These are phyloP conservation scores for Xylaria palmicola DNA, from an alignment of 495 filamentous ascomycete genomes.

Conservation along the genomic window DNA sequence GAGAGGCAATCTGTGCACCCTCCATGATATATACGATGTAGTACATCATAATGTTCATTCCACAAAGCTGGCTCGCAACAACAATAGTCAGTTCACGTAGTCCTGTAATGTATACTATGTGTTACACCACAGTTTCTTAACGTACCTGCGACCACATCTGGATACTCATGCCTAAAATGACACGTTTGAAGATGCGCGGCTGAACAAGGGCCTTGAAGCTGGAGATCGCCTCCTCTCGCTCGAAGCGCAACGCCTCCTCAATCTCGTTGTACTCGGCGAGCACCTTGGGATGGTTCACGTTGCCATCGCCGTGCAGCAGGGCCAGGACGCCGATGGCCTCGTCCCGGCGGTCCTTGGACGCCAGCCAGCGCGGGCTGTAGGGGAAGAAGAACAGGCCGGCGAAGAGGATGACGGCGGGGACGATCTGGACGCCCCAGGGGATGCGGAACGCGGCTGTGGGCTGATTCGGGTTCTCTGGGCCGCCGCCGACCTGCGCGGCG, in stretches of 20 bases:
- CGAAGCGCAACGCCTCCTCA: slow-evolving; percentile 61
- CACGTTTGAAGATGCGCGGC: slow-evolving; percentile 65
- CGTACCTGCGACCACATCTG: slow-evolving; percentile 65
- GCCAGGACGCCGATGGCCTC: slow-evolving; percentile 65
- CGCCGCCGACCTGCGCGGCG: slow-evolving; percentile 60
- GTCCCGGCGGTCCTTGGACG: slow-evolving; percentile 72
- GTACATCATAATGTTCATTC: slow-evolving; percentile 79
- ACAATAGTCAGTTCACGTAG: slow-evolving; percentile 2
- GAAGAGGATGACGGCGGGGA: slow-evolving; percentile 66
- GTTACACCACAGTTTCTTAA: not conserved
- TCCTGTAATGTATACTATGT: not conserved
- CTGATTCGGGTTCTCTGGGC: slow-evolving; percentile 55
- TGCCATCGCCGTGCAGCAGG: slow-evolving; percentile 61
- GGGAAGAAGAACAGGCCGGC: slow-evolving; percentile 70
- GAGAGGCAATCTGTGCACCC: slow-evolving; percentile 60
- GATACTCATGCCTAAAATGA: slow-evolving; percentile 68
- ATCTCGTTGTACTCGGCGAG: slow-evolving; percentile 67
- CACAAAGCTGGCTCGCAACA: slow-evolving; percentile 52
- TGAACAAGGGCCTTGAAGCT: slow-evolving; percentile 59
- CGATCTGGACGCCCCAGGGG: slow-evolving; percentile 70
- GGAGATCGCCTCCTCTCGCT: slow-evolving; percentile 56
- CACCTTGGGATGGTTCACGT: slow-evolving; percentile 61
- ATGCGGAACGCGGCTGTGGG: slow-evolving; percentile 65
- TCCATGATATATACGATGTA: slow-evolving; percentile 79
- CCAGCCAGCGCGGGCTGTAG: slow-evolving; percentile 73